phyloP scores from a whole-genome alignment of 805 yeast genomes.

The Monosporozyma yasuniensis region DNA sequence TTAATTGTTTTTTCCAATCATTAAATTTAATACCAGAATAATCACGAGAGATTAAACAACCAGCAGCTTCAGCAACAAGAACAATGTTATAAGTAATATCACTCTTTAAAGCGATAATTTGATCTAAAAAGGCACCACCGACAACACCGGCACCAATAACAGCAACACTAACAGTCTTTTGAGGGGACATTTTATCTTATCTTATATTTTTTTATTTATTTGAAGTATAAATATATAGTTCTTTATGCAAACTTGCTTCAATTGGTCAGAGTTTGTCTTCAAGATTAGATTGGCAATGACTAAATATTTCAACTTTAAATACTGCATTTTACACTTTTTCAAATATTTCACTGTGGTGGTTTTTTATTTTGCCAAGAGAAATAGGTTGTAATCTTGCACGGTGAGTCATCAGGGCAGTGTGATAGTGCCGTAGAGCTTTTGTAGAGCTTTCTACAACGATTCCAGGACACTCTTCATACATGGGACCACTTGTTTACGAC shows the following conservation, averaged over 20 bases:
- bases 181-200: conserved; percentile 30
- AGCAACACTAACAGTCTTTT: conserved; percentile 54
- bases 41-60: conserved; percentile 59
- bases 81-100: conserved; percentile 66
- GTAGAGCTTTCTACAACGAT: not conserved
- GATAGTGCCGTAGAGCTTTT: too few species aligned
- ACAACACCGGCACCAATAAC: conserved; percentile 89
- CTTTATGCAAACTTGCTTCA: too few species aligned
- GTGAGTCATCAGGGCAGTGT: not conserved
- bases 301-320: not conserved
- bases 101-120: conserved; percentile 56
- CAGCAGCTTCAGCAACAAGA: conserved; percentile 65
- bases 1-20: conserved; percentile 44
- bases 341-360: not conserved
- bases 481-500: conserved; percentile 86
- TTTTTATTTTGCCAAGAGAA: too few species aligned
- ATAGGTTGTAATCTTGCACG: too few species aligned
- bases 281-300: not conserved
- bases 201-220: not conserved
- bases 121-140: conserved; percentile 84
- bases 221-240: not conserved
- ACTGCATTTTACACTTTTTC: too few species aligned
- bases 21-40: conserved; percentile 57
- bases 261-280: too few species aligned
- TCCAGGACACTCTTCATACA: conserved; percentile 22